Base-by-base conservation (phyloP, 2,329 filamentous ascomycete genomes). In the Chaetomium globosum region DNA sequence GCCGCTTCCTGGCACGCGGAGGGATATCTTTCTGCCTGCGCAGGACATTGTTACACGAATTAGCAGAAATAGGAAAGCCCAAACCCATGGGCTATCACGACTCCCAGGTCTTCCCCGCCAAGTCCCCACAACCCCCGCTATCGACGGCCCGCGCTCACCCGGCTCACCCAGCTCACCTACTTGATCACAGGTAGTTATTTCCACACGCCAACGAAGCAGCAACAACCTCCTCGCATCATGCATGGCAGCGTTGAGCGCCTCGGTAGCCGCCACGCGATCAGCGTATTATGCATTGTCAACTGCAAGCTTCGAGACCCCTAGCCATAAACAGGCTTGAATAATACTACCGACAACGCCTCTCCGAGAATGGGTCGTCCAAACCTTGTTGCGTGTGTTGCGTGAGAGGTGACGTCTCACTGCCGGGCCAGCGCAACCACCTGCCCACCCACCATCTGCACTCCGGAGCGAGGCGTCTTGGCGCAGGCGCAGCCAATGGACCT, bases 401-500 rank as follows among this genome's bases (percentile, higher is more conserved):
- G 39, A 9, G 49, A 30, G 33, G 59, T 61, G 59, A 61, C 59
- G 59, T 61, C 59, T 54, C 59, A 43, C 57, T 43, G 36, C 33
- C 21, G 43, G 43, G 43, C 43, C 58, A 60, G 30, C 31, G n/a
- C 58, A 60, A 48, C 46, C 49, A 61, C 43, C 58, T 46, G 30
- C 31, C 13, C 58, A 60, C 58, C 46, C 49, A 61, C 36, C 54
- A 16, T 16, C 36, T 19, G 16, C 36, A 19, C 39, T 6, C 33
- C 59, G 49, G 59, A 54, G 51, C 26, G 59, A 54, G 43, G 59
- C 49, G 49, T 61, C 59, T 61, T 61, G 59, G 59, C 59, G 26
- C 46, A 39, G 58, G 46, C 30, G 21, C 26, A 60, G 48, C 57
- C 39, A 59, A 59, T 59, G 10, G 33, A 36, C 36, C 43, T 51